These are phyloP conservation scores for Beauveria rudraprayagi DNA, from an alignment of 2,329 filamentous ascomycete species.

Conservation along the genomic window DNA sequence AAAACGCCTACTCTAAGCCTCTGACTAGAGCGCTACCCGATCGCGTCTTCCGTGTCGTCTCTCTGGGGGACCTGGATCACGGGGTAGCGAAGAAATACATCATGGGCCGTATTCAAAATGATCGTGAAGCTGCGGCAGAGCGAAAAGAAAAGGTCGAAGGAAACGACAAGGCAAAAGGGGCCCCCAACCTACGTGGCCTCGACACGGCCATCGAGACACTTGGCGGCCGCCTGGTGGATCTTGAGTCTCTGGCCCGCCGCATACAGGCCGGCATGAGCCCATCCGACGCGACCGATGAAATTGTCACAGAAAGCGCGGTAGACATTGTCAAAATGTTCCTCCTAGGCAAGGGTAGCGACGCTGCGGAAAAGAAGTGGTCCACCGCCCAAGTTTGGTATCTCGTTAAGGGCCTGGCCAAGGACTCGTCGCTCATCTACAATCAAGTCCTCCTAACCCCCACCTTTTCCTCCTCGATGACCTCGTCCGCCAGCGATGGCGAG, in stretches of 20 bases:
- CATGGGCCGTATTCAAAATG: conserved; percentile 64
- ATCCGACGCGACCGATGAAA: conserved; percentile 71
- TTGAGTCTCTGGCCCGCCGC: conserved; percentile 86
- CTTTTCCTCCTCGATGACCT: conserved; percentile 52
- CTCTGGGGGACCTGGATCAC: conserved; percentile 77
- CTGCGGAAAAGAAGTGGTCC: conserved; percentile 59
- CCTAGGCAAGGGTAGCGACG: conserved; percentile 45
- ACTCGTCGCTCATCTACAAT: conserved; percentile 70
- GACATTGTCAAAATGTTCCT: conserved; percentile 94
- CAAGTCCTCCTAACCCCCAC: conserved; percentile 70
- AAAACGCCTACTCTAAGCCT: conserved; percentile 81
- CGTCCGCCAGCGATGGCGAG: conserved; percentile 55
- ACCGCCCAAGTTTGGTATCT: conserved; percentile 85
- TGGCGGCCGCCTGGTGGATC: conserved; percentile 87
- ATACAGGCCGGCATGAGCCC: conserved; percentile 84
- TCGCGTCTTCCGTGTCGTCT: conserved; percentile 78
- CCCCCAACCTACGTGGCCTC: conserved; percentile 56
- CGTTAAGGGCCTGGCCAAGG: conserved; percentile 67
- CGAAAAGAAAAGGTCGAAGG: conserved; percentile 20
- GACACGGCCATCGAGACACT: conserved; percentile 75
- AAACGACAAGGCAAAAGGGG: conserved; percentile 17
- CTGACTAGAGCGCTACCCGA: conserved; percentile 83
- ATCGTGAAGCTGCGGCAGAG: conserved; percentile 25
- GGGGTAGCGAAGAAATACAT: conserved; percentile 86
- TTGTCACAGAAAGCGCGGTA: conserved; percentile 78